Conservation (phyloP, 2,329 filamentous ascomycete genomes). For the Trichoderma arundinaceum region DNA sequence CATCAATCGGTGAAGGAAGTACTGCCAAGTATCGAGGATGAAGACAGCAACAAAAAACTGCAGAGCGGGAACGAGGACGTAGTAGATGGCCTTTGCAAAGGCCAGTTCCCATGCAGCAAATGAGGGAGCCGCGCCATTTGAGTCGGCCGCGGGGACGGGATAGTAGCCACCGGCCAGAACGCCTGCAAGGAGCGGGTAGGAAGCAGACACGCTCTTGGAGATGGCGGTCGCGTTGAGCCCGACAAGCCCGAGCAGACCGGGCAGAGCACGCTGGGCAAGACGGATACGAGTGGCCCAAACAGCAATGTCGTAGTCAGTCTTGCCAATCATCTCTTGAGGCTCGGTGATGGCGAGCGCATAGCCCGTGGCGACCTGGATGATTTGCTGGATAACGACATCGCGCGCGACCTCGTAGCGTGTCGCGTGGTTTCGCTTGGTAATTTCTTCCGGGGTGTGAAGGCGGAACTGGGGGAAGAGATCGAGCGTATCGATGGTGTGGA, state of each 20-base stretch:
- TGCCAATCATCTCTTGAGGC: slow-evolving; percentile 73
- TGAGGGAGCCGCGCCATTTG: slow-evolving; percentile 64
- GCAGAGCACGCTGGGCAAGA: slow-evolving; percentile 77
- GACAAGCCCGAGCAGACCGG: slow-evolving; percentile 69
- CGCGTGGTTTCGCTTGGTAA: slow-evolving; percentile 84
- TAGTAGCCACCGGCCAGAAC: slow-evolving; percentile 82
- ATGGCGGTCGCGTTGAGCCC: slow-evolving; percentile 79
- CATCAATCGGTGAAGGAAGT: slow-evolving; percentile 95
- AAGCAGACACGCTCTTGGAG: slow-evolving; percentile 73
- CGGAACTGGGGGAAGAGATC: slow-evolving; percentile 91
- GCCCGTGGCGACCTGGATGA: slow-evolving; percentile 81
- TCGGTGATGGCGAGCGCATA: slow-evolving; percentile 73
- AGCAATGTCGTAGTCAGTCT: slow-evolving; percentile 83
- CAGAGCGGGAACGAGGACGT: slow-evolving; percentile 72
- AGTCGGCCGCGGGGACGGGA: slow-evolving; percentile 63
- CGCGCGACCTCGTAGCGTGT: slow-evolving; percentile 83
- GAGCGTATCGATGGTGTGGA: slow-evolving; percentile 84
- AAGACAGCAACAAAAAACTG: slow-evolving; percentile 78
- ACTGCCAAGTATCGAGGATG: slow-evolving; percentile 95
- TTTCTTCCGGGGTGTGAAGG: slow-evolving; percentile 91
- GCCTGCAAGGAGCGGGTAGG: slow-evolving; percentile 76
- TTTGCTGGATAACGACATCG: slow-evolving; percentile 90
- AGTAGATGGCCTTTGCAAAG: slow-evolving; percentile 79
- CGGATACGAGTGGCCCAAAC: slow-evolving; percentile 87
- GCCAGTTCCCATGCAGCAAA: slow-evolving; percentile 85